phyloP scores from a whole-genome alignment of 768 basidiomycete genomes.

The Saitozyma podzolica region DNA sequence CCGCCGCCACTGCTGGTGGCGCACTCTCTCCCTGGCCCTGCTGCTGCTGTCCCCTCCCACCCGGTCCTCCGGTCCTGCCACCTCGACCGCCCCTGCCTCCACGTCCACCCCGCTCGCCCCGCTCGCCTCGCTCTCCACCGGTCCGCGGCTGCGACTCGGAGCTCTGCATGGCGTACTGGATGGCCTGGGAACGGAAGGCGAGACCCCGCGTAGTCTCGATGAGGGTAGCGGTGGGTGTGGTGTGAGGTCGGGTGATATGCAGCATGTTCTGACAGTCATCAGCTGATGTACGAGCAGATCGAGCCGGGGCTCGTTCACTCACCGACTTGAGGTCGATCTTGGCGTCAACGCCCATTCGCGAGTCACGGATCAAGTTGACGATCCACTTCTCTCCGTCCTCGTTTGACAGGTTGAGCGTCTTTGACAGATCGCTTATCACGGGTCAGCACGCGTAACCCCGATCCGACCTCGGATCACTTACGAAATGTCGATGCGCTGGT shows the following conservation, averaged over 20 bases:
- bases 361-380: slow-evolving; percentile 97
- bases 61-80: slow-evolving; percentile 1
- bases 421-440: slow-evolving; percentile 73
- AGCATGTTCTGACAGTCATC: slow-evolving; percentile 74
- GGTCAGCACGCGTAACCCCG: neutral
- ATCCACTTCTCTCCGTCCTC: slow-evolving; percentile 99
- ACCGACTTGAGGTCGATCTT: slow-evolving; percentile 98
- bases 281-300: neutral
- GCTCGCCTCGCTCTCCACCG: slow-evolving; percentile 27
- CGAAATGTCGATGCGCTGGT: slow-evolving; percentile 63
- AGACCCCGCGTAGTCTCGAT: slow-evolving; percentile 94
- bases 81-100: slow-evolving; percentile 20
- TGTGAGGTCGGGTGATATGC: slow-evolving; percentile 84
- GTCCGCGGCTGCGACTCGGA: slow-evolving; percentile 18
- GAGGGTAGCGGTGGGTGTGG: slow-evolving; percentile 87
- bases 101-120: slow-evolving; percentile 18
- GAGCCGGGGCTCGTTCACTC: slow-evolving; percentile 17
- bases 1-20: too few relatives aligned
- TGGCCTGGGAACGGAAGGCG: slow-evolving; percentile 83
- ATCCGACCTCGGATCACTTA: slow-evolving; percentile 20
- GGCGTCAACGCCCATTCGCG: slow-evolving; percentile 92
- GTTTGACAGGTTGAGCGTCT: slow-evolving; percentile 84
- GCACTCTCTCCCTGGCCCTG: too few relatives aligned
- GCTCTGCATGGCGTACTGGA: slow-evolving; percentile 71
- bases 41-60: too few relatives aligned